phyloP scores from a whole-genome alignment of 1,284 basidiomycete species.

The Ceratobasidium sp. region DNA sequence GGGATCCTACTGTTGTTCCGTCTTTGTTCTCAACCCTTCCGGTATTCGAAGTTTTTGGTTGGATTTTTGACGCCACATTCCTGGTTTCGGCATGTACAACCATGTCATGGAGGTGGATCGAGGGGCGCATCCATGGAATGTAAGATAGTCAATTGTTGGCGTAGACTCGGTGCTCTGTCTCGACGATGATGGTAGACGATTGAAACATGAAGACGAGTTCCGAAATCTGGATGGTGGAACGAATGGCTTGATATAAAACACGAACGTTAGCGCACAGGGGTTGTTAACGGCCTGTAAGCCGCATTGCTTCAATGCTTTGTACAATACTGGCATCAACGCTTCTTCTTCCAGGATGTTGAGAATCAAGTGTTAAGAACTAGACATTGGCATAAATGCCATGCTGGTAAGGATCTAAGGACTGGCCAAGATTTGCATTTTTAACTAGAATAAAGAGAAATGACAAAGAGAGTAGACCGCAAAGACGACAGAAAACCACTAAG shows the following conservation, averaged over 20 bases:
- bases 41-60: constrained; percentile 71
- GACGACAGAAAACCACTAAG: neutral
- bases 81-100: constrained; percentile 56
- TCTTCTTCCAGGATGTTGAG: no score
- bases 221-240: no score
- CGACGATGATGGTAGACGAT: no score
- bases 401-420: no score
- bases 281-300: no score
- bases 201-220: no score
- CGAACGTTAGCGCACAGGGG: no score
- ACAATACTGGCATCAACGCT: no score
- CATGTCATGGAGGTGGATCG: constrained; percentile 27
- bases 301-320: no score
- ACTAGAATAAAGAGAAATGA: neutral
- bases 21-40: constrained; percentile 72
- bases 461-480: neutral
- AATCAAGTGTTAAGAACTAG: neutral
- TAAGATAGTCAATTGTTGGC: neutral
- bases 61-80: constrained; percentile 74
- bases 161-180: no score
- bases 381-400: neutral
- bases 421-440: constrained; percentile 1
- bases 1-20: constrained; percentile 43
- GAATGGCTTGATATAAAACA: no score
- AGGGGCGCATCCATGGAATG: constrained; percentile 33